Evolutionary conservation across 2,329 filamentous ascomycete species (phyloP).

Genomic region (Cladosporium cucumerinum): DNA sequence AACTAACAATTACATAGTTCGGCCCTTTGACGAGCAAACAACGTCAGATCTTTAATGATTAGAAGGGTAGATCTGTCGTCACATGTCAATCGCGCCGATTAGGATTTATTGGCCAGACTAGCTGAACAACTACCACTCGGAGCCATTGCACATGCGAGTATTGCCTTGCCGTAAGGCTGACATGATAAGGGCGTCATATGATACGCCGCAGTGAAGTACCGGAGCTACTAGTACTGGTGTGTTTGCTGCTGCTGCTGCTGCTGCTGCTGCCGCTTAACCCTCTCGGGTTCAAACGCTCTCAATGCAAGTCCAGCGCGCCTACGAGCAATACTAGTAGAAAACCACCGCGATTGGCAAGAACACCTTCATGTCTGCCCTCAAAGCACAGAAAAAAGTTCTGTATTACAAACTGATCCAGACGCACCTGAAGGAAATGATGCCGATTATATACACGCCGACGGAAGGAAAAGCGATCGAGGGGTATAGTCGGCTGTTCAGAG

Average conservation of each 20-base stretch:
- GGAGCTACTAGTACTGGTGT: not conserved
- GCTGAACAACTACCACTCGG: not conserved
- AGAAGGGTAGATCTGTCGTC: not conserved
- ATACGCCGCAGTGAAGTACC: not conserved
- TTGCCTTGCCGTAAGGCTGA: not conserved
- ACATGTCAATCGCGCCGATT: not conserved
- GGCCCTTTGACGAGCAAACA: not conserved
- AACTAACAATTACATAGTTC: not conserved
- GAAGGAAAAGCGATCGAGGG: conserved; percentile 86
- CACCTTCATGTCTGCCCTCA: conserved; percentile 80
- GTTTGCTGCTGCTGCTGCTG: not conserved
- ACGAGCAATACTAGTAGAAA: conserved; percentile 69
- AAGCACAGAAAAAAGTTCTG: conserved; percentile 79
- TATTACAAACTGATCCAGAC: conserved; percentile 75
- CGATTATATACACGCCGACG: conserved; percentile 86
- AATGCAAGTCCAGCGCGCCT: conserved; percentile 72
- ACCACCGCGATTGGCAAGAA: conserved; percentile 73
- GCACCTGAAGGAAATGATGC: conserved; percentile 83
- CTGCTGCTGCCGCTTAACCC: conserved; percentile 44
- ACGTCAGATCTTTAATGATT: not conserved
- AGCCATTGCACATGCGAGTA: too few species aligned
- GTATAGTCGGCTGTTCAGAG: conserved; percentile 73
- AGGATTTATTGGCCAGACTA: not conserved
- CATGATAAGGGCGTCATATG: not conserved
- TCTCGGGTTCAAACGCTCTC: conserved; percentile 70